Percentiles rank a stretch among this genome's conserved stretches.
phyloP scores from a whole-genome alignment of 306 rosid genomes.

The Corylus heterophylla region DNA sequence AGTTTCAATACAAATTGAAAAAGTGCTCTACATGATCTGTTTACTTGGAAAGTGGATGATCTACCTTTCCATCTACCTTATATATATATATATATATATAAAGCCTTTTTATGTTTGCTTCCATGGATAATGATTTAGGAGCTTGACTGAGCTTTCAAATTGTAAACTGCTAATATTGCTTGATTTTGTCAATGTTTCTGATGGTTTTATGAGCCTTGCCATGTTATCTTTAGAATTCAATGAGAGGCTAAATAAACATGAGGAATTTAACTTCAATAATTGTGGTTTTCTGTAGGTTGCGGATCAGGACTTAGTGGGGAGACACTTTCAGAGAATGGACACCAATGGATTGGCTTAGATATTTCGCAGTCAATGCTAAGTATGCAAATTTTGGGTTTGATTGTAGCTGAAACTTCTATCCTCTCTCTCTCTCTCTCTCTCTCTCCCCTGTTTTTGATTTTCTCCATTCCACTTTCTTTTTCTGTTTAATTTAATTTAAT shows the following conservation, averaged over 20 bases:
- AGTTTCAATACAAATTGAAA: background rate
- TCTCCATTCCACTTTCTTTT: background rate
- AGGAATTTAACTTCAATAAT: background rate
- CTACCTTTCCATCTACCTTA: background rate
- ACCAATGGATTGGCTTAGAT: slow-evolving; percentile 93
- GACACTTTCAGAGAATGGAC: slow-evolving; percentile 70
- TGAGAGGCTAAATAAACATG: background rate
- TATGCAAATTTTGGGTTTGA: slow-evolving; percentile 30
- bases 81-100: no score
- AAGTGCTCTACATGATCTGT: background rate
- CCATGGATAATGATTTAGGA: background rate
- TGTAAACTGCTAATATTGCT: background rate
- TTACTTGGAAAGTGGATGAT: background rate
- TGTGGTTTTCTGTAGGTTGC: slow-evolving; percentile 56
- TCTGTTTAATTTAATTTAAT: background rate
- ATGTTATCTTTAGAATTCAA: background rate
- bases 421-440: background rate
- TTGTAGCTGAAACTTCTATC: background rate
- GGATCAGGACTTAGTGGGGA: slow-evolving; percentile 98
- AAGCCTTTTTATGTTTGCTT: no score
- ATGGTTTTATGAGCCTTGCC: background rate
- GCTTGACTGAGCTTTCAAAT: background rate
- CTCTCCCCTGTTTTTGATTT: background rate
- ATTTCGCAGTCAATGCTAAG: slow-evolving; percentile 95
- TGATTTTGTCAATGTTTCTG: background rate